Base-by-base conservation (phyloP, 208 protist genomes). In the Blastocrithidia nonstop region DNA sequence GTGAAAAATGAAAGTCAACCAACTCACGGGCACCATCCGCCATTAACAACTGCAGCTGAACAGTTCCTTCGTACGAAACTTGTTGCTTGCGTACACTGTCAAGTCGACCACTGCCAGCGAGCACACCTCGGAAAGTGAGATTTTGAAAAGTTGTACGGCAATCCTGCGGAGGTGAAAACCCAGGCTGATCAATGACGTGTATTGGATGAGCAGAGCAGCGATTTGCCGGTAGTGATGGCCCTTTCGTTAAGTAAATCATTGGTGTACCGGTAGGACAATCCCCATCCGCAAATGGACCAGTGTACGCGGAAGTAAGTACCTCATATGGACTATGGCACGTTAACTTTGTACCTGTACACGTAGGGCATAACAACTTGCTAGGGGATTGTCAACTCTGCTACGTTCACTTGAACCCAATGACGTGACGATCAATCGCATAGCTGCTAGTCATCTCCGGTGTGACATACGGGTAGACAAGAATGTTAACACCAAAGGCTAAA, bases 391-490 rank as follows among this genome's bases (percentile, higher is more conserved):
- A 89, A 8, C 63, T 50, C 58, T 84, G 74, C 31, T 50, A 15
- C 11, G 74, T 19, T 75, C 79, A 89, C 52, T 82, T 78, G 66
- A 83, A 89, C 39, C 79, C 79, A 15, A 57, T 46, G 6, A 85
- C 66, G 52, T 83, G 79, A 37, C 71, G 69, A 51, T 89, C 74
- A 37, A 54, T 53, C 21, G 66, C 41, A 58, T 79, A 83, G 55
- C 65, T 78, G 24, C 52, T 61, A 27, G 55, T 50, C 68, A 77
- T 81, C 15, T 46, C 51, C 19, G 58, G 24, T 16, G 64, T 73
- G 7, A 89, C 67, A 33, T 52, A 67, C 6, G 79, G 74, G 63
- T 85, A 72, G 15, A 84, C 22, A 20, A 85, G 62, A 39, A 89
- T 57, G 59, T 89, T 89, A 50, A 89, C 59, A 49, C 79, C 79